Evolutionary conservation across 1,284 basidiomycete species (phyloP).

Genomic region (Rhodotorula sp.): DNA sequence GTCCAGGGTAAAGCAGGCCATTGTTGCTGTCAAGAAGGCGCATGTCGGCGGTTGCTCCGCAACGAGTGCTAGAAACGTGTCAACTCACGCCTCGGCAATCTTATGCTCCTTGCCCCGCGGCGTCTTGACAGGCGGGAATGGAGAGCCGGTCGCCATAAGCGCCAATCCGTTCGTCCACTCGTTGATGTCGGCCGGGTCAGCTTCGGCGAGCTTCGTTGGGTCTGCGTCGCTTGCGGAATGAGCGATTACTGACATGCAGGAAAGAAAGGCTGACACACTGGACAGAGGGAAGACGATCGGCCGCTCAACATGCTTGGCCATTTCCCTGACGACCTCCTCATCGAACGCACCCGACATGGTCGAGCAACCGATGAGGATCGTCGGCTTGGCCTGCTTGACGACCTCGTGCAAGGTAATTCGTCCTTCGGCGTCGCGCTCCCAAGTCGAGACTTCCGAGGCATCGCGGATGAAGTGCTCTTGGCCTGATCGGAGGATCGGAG

Average conservation of each 20-base stretch:
- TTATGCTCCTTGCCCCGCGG: constrained; percentile 50
- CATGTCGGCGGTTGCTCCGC: background rate
- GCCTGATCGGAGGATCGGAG: constrained; percentile 56
- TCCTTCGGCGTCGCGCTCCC: constrained; percentile 52
- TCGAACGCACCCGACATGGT: constrained; percentile 77
- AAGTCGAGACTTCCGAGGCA: constrained; percentile 48
- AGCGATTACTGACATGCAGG: background rate
- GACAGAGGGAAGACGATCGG: constrained; percentile 74
- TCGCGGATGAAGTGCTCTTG: constrained; percentile 50
- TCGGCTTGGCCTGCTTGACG: constrained; percentile 65
- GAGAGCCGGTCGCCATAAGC: constrained; percentile 74
- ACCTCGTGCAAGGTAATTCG: constrained; percentile 63
- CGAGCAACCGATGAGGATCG: constrained; percentile 76
- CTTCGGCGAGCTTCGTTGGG: constrained; percentile 61
- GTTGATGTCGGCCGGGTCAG: constrained; percentile 65
- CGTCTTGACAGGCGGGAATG: constrained; percentile 59
- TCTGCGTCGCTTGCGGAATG: background rate
- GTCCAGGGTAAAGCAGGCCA: constrained; percentile 51
- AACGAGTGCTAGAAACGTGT: too few relatives aligned
- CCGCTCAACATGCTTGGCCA: constrained; percentile 64
- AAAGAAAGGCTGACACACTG: constrained; percentile 46
- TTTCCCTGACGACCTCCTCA: constrained; percentile 63
- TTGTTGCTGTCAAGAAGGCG: constrained; percentile 56
- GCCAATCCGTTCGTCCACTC: constrained; percentile 74
- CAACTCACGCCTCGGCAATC: constrained; percentile 58